Base-by-base conservation (phyloP, 768 basidiomycete genomes). In the Gloeophyllum trabeum region DNA sequence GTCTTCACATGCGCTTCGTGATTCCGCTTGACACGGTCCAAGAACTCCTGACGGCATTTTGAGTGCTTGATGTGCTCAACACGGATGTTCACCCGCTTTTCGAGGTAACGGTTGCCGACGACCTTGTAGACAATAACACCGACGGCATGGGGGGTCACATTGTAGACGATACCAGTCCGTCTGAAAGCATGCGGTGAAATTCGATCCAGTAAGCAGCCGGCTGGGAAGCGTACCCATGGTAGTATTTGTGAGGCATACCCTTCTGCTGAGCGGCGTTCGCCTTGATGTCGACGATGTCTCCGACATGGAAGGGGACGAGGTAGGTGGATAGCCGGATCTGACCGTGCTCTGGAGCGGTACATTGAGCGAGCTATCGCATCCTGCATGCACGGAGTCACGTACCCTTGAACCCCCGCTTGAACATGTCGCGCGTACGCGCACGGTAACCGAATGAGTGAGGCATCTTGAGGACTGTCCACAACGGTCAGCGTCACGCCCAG, bases 401-500 rank as follows among this genome's bases (percentile, higher is more conserved):
- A 93, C 92, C 80, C 79, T 94, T 94, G 84, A 98, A 97, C 59
- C 81, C 85, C 72, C 87, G 76, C 80, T 88, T 92, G 87, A 99
- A 98, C 93, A 98, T 96, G 72, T 93, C 73, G 81, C 94, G 92
- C 82, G 94, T 98, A 57, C 94, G 92, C 86, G 94, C 94, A 63
- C 94, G 84, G 75, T 93, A 89, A 89, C 94, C 94, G 79, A 83
- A 99, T 44, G 94, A 97, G 89, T 97, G 91, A 73, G 94, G 94
- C 94, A 99, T 97, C 64, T 81, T 79, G 78, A 74, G 61, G 70
- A 51, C 72, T 81, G 28, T 32, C 28, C 28, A 32, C 28, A 32
- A 16, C 10, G 28, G 10, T 32, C 10, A 16, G 16, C 16, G 16
- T 32, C 10, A 32, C 16, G 28, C 10, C 10, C 10, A 32, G 28